Percentiles rank a stretch among this genome's conserved stretches.
Evolutionary conservation across 2,329 filamentous ascomycete genomes (phyloP).

Genomic region (Tolypocladium endophyticum): DNA sequence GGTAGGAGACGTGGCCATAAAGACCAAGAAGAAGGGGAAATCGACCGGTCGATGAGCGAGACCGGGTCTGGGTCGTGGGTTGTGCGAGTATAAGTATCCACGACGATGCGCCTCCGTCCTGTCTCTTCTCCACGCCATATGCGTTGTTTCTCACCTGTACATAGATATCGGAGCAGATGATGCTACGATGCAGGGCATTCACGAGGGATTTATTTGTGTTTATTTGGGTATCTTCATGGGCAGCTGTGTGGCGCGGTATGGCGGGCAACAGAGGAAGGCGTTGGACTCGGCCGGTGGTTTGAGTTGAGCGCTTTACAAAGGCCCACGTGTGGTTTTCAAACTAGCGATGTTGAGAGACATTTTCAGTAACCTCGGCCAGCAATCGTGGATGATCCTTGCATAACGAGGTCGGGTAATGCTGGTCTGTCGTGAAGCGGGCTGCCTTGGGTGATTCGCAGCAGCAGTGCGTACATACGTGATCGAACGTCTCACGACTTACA

Average conservation of each 20-base stretch:
- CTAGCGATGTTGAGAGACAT: background rate
- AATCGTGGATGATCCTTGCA: background rate
- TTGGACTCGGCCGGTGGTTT: background rate
- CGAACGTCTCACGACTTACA: too few species aligned
- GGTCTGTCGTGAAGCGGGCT: background rate
- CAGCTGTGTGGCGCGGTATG: background rate
- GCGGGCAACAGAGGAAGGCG: background rate
- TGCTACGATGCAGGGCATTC: background rate
- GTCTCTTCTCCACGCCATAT: background rate
- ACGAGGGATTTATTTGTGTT: background rate
- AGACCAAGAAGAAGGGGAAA: constrained; percentile 19
- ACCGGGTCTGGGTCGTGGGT: background rate
- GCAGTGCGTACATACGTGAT: too few species aligned
- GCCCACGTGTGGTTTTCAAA: background rate
- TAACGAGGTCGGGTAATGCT: background rate
- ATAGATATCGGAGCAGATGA: constrained; percentile 1
- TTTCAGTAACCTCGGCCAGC: background rate
- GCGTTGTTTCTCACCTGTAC: background rate
- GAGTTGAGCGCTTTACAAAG: background rate
- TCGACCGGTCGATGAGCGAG: constrained; percentile 8
- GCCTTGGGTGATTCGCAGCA: too few species aligned
- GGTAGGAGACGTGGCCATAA: constrained; percentile 16
- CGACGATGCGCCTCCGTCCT: background rate
- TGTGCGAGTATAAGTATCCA: background rate
- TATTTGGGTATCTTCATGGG: background rate